Conservation (phyloP, 106 monocot species). For the Gastrodia elata region DNA sequence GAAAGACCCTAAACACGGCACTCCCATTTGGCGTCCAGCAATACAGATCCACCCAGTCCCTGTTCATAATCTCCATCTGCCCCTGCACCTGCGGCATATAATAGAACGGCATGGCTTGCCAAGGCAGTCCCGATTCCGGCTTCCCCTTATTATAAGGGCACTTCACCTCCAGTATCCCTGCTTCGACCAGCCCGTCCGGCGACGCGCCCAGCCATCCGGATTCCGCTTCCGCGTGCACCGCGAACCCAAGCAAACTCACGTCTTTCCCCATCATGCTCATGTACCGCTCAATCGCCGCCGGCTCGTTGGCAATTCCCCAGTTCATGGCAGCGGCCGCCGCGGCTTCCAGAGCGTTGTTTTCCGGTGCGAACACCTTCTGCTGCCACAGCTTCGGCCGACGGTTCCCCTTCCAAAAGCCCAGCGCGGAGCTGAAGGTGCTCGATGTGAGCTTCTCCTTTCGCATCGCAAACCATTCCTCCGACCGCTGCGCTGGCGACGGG, state of each 20-base stretch:
- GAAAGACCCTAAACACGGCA: conserved; percentile 46
- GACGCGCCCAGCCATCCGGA: conserved; percentile 87
- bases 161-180: conserved; percentile 91
- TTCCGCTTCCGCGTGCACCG: conserved; percentile 44
- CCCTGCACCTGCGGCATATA: conserved; percentile 99
- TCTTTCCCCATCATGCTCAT: conserved; percentile 71
- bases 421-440: conserved; percentile 86
- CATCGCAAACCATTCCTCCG: conserved; percentile 91
- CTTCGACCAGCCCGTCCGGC: conserved; percentile 71
- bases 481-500: conserved; percentile 38
- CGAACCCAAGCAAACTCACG: conserved; percentile 66
- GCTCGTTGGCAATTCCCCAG: conserved; percentile 63
- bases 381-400: conserved; percentile 70
- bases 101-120: conserved; percentile 75
- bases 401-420: conserved; percentile 92
- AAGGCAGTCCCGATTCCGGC: conserved; percentile 81
- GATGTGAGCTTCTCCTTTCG: conserved; percentile 90
- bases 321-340: conserved; percentile 75
- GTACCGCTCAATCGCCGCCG: conserved; percentile 67
- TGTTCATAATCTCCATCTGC: conserved; percentile 94
- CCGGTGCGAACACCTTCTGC: conserved; percentile 62
- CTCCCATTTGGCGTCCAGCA: conserved; percentile 97
- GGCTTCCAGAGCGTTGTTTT: conserved; percentile 15
- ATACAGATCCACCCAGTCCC: conserved; percentile 91
- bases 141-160: conserved; percentile 93